Evolutionary conservation across 2,329 filamentous ascomycete genomes (phyloP).

Genomic region (Paraconiothyrium brasiliense): DNA sequence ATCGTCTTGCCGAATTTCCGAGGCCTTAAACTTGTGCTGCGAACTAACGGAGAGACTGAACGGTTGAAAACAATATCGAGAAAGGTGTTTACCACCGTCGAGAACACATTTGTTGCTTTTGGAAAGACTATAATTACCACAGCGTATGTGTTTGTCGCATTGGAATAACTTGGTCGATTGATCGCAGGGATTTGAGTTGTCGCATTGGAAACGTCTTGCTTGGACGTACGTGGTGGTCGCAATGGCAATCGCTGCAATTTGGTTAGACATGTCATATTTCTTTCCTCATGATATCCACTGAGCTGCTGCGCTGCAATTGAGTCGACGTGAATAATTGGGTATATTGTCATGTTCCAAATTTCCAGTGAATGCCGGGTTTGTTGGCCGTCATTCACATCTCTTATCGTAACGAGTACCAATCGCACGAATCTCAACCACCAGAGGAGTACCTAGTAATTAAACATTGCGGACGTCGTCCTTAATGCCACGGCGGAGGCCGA

Average conservation of each 20-base stretch:
- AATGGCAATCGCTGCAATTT: not conserved
- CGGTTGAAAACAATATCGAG: not conserved
- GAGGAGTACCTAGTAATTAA: not conserved
- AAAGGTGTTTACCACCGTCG: not conserved
- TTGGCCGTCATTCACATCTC: not conserved
- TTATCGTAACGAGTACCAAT: not conserved
- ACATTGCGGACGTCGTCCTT: slow-evolving; percentile 13
- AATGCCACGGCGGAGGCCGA: slow-evolving; percentile 44
- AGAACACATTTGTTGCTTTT: not conserved
- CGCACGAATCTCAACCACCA: not conserved
- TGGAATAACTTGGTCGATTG: slow-evolving; percentile 3
- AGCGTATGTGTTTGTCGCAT: slow-evolving; percentile 10
- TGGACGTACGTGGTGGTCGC: not conserved
- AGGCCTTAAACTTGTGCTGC: not conserved
- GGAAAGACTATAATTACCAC: not conserved
- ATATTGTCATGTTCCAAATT: slow-evolving; percentile 19
- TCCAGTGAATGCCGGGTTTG: not conserved
- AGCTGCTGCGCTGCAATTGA: not conserved
- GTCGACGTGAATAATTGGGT: slow-evolving; percentile 21
- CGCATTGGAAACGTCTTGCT: slow-evolving; percentile 26
- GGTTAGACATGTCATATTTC: not conserved
- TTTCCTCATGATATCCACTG: not conserved
- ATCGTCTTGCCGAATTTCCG: slow-evolving; percentile 5
- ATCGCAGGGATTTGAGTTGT: slow-evolving; percentile 22
- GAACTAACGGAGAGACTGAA: not conserved